Evolutionary conservation across 306 rosid species (phyloP).

Genomic region (Medicago ruthenica): DNA sequence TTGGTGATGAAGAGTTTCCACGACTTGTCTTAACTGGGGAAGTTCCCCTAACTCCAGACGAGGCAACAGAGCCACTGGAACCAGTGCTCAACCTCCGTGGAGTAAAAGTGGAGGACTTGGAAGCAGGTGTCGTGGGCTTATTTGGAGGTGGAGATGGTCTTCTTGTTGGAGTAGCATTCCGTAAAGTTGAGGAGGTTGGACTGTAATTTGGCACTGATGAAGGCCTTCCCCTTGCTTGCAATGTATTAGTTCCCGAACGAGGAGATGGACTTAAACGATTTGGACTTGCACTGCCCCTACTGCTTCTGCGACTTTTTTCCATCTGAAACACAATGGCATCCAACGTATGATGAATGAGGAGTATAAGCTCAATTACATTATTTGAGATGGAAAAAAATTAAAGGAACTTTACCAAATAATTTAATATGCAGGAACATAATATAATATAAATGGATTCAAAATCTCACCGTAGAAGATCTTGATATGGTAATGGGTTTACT

Average conservation of each 20-base stretch:
- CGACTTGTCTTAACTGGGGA: slow-evolving; percentile 71
- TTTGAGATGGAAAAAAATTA: slow-evolving; percentile 15
- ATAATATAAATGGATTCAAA: slow-evolving; percentile 32
- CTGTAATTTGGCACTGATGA: slow-evolving; percentile 69
- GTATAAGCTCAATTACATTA: slow-evolving; percentile 31
- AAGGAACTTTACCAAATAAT: neutral
- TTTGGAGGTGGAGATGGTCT: slow-evolving; percentile 84
- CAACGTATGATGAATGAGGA: slow-evolving; percentile 28
- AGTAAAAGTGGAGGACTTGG: slow-evolving; percentile 70
- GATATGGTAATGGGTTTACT: slow-evolving; percentile 90
- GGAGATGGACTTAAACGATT: slow-evolving; percentile 84
- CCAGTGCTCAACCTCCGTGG: slow-evolving; percentile 76
- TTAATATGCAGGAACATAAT: slow-evolving; percentile 40
- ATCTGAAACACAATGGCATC: slow-evolving; percentile 55
- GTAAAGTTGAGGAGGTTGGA: slow-evolving; percentile 70
- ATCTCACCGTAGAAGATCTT: slow-evolving; percentile 79
- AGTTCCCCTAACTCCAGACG: slow-evolving; percentile 69
- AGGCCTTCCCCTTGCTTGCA: slow-evolving; percentile 74
- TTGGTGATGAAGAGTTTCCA: slow-evolving; percentile 88
- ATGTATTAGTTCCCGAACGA: slow-evolving; percentile 62
- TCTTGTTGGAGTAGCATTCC: slow-evolving; percentile 60
- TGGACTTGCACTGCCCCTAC: slow-evolving; percentile 92
- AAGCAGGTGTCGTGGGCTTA: slow-evolving; percentile 64
- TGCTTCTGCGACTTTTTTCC: slow-evolving; percentile 83
- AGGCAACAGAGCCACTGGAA: slow-evolving; percentile 50